A percentile compares a stretch with the other conserved stretches of the same genome.
These are phyloP conservation scores for Clavispora carvajalis DNA, from an alignment of 805 yeast genomes.

Conservation along the genomic window DNA sequence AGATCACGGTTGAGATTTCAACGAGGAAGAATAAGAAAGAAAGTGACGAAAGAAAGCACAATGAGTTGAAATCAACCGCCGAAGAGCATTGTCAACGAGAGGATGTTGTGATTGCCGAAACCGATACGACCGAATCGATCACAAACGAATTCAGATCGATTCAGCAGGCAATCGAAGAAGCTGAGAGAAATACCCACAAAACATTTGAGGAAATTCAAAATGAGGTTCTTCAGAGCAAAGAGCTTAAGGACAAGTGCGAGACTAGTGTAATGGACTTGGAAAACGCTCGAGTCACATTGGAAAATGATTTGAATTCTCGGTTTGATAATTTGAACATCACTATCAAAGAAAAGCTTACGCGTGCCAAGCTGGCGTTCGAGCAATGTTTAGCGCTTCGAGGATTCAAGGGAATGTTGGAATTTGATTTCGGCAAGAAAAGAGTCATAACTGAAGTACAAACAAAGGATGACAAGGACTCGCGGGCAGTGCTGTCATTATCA, in stretches of 20 bases:
- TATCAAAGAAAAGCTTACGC: slow-evolving; percentile 23
- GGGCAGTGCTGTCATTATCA: slow-evolving; percentile 78
- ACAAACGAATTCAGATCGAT: slow-evolving; percentile 44
- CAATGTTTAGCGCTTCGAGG: slow-evolving; percentile 60
- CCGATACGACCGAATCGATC: slow-evolving; percentile 44
- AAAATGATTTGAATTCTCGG: slow-evolving; percentile 27
- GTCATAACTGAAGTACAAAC: slow-evolving; percentile 60
- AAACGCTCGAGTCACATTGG: slow-evolving; percentile 20
- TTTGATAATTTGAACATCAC: slow-evolving; percentile 30
- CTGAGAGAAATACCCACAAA: slow-evolving; percentile 51
- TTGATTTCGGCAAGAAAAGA: slow-evolving; percentile 50
- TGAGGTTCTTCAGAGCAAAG: slow-evolving; percentile 41
- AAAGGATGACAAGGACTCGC: slow-evolving; percentile 47
- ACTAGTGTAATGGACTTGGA: slow-evolving; percentile 32
- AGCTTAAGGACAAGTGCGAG: slow-evolving; percentile 38
- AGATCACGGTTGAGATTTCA: slow-evolving; percentile 10
- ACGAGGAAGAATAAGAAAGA: slow-evolving; percentile 8
- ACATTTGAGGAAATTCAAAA: slow-evolving; percentile 50
- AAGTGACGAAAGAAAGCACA: slow-evolving; percentile 10
- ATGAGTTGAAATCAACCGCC: slow-evolving; percentile 22
- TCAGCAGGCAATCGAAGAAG: slow-evolving; percentile 42
- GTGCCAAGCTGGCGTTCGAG: slow-evolving; percentile 44
- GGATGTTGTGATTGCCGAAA: slow-evolving; percentile 35
- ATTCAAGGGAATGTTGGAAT: slow-evolving; percentile 65
- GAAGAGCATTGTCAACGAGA: slow-evolving; percentile 43